phyloP scores from a whole-genome alignment of 2,329 filamentous ascomycete species.

The Thielaviopsis euricoi region DNA sequence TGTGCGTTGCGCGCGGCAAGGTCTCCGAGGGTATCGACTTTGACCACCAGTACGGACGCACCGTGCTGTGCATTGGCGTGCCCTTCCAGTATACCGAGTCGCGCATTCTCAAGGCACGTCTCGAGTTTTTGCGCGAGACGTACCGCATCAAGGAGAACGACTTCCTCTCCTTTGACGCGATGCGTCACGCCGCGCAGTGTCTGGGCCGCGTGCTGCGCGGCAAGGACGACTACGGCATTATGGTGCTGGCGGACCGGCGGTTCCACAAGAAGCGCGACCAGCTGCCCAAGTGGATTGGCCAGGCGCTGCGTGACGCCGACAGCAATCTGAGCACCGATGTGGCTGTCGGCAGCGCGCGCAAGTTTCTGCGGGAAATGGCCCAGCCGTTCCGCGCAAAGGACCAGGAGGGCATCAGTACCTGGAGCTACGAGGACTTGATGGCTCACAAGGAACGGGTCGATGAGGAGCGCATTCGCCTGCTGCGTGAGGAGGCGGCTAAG shows the following conservation, averaged over 20 bases:
- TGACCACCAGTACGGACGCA: slow-evolving; percentile 93
- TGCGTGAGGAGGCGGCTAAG: slow-evolving; percentile 29
- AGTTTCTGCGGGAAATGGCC: slow-evolving; percentile 81
- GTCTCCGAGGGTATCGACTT: slow-evolving; percentile 98
- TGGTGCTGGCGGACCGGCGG: slow-evolving; percentile 88
- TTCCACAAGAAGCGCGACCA: slow-evolving; percentile 86
- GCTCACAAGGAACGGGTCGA: slow-evolving; percentile 62
- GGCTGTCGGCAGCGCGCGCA: slow-evolving; percentile 75
- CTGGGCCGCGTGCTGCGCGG: slow-evolving; percentile 84
- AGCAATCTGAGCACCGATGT: slow-evolving; percentile 90
- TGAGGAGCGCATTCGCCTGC: slow-evolving; percentile 47
- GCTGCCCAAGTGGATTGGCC: slow-evolving; percentile 91
- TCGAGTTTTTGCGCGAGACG: slow-evolving; percentile 92
- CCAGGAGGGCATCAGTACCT: slow-evolving; percentile 86
- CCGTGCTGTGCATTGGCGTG: slow-evolving; percentile 89
- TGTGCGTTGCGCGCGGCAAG: slow-evolving; percentile 93
- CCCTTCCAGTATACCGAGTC: slow-evolving; percentile 99
- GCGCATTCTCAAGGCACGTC: slow-evolving; percentile 81
- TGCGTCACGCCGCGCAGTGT: slow-evolving; percentile 97
- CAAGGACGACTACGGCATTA: slow-evolving; percentile 99
- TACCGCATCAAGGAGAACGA: slow-evolving; percentile 96
- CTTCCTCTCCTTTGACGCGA: slow-evolving; percentile 95
- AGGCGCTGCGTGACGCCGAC: slow-evolving; percentile 70
- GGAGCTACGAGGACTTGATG: slow-evolving; percentile 67
- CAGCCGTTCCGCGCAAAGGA: slow-evolving; percentile 70